Evolutionary conservation across 192 early-diverging fungal species (phyloP), one percentile per base, ranked within the genome.

Genomic region (Coemansia sp.): DNA sequence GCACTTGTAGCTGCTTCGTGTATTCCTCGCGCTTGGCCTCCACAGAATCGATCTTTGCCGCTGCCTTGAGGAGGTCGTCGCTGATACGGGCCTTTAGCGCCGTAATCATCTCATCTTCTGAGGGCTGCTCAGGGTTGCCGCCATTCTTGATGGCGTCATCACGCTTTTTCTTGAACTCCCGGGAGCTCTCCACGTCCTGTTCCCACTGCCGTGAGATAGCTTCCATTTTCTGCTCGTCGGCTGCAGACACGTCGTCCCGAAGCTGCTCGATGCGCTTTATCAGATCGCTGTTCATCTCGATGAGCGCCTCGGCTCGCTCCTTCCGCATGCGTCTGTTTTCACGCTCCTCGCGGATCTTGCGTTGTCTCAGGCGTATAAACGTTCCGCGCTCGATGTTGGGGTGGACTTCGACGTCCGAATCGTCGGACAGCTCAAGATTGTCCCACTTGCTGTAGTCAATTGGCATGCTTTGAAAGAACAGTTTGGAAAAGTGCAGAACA

Each of bases 381-480:
- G 92, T 92, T 31, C 84, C 83, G 58, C 93, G 92, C 69, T 97
- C 94, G 11, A 97, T 92, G 51, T 97, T 95, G 30, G 94, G 94
- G 76, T 91, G 89, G n/a, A 81, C 80, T 62, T 97, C 94, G 68
- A 97, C 88, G 70, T 97, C 94, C n/a, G 90, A 90, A 80, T 97
- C 94, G 77, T 97, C 94, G 32, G 89, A 91, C 45, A 97, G 82
- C 73, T 97, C 94, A 36, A 97, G 82, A 53, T 90, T 91, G 76
- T 97, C 94, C 94, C 94, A 97, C 75, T 94, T 93, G 66, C 86
- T 88, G 69, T 96, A 96, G 82, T 94, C 90, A 45, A 92, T 51
- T 41, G 76, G 76, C 74, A 77, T 76, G 17, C 20, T 41, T 26
- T 26, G 23, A 26, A 26, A 26, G 23, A 26, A 26, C 23, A 26